phyloP scores from a whole-genome alignment of 2,329 filamentous ascomycete genomes.

The Mollisiaceae sp. region DNA sequence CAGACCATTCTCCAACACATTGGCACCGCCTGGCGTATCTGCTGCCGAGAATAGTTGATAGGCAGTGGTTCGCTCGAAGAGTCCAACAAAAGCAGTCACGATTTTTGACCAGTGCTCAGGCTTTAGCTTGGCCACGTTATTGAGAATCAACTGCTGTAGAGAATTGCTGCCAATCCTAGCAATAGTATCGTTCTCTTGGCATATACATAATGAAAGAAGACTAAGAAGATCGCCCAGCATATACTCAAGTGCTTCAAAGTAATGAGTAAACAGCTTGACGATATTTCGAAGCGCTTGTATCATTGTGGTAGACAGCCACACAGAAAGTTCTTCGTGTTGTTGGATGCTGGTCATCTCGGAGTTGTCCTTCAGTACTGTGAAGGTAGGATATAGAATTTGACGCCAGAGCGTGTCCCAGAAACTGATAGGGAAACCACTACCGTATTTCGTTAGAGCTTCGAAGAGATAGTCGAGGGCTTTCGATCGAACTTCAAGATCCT shows the following conservation, averaged over 20 bases:
- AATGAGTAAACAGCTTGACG: slow-evolving; percentile 98
- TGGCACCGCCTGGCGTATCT: slow-evolving; percentile 57
- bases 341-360: slow-evolving; percentile 95
- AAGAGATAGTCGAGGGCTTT: slow-evolving; percentile 96
- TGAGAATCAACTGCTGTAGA: slow-evolving; percentile 91
- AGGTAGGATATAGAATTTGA: slow-evolving; percentile 96
- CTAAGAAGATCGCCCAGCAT: slow-evolving; percentile 99
- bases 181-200: slow-evolving; percentile 98
- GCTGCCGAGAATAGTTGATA: slow-evolving; percentile 93
- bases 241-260: slow-evolving; percentile 93
- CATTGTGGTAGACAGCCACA: slow-evolving; percentile 99
- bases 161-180: slow-evolving; percentile 98
- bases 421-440: slow-evolving; percentile 86
- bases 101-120: slow-evolving; percentile 91
- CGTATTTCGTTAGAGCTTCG: slow-evolving; percentile 87
- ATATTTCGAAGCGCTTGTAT: slow-evolving; percentile 98
- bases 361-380: slow-evolving; percentile 95
- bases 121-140: slow-evolving; percentile 93
- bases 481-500: slow-evolving; percentile 93
- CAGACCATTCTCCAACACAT: slow-evolving; percentile 59
- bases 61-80: slow-evolving; percentile 94
- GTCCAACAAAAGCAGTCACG: slow-evolving; percentile 91
- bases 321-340: slow-evolving; percentile 95
- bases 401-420: slow-evolving; percentile 99
- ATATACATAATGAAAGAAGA: slow-evolving; percentile 92